Conservation (phyloP, 345 rosid genomes). For the Pistacia vera region DNA sequence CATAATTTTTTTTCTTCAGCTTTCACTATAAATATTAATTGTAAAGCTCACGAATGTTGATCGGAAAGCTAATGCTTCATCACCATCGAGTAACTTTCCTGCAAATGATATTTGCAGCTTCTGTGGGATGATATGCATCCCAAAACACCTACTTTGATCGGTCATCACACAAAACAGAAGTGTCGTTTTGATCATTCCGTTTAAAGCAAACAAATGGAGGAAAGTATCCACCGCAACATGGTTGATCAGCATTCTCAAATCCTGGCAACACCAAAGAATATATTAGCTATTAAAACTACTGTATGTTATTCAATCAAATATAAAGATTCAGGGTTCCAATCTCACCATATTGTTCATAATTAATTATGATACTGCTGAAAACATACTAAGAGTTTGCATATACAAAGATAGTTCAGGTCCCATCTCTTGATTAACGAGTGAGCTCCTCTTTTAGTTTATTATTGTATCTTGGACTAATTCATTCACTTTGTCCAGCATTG, state of each 20-base stretch:
- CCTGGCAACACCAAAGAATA: conserved; percentile 26
- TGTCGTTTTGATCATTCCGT: background rate
- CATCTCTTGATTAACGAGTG: conserved; percentile 26
- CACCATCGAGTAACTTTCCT: conserved; percentile 43
- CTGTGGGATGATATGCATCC: conserved; percentile 69
- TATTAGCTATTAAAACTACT: background rate
- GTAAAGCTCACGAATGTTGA: conserved; percentile 52
- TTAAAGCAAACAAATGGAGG: conserved; percentile 54
- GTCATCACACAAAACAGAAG: conserved; percentile 42
- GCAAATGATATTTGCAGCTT: conserved; percentile 59
- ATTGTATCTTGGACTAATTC: conserved; percentile 44
- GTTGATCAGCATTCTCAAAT: conserved; percentile 47
- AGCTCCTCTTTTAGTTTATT: conserved; percentile 37
- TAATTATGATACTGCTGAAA: conserved; percentile 35
- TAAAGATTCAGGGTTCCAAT: background rate
- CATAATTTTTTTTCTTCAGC: background rate
- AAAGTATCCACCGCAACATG: conserved; percentile 57
- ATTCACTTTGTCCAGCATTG: conserved; percentile 53
- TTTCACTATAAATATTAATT: conserved; percentile 3
- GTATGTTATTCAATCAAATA: too few relatives aligned
- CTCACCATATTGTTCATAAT: conserved; percentile 50
- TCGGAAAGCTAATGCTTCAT: conserved; percentile 38
- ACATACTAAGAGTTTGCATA: conserved; percentile 49
- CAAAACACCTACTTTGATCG: conserved; percentile 61
- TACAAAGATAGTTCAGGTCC: conserved; percentile 44